Base-by-base conservation (phyloP, 1,139 yeast species). In the Scheffersomyces parashehatae region DNA sequence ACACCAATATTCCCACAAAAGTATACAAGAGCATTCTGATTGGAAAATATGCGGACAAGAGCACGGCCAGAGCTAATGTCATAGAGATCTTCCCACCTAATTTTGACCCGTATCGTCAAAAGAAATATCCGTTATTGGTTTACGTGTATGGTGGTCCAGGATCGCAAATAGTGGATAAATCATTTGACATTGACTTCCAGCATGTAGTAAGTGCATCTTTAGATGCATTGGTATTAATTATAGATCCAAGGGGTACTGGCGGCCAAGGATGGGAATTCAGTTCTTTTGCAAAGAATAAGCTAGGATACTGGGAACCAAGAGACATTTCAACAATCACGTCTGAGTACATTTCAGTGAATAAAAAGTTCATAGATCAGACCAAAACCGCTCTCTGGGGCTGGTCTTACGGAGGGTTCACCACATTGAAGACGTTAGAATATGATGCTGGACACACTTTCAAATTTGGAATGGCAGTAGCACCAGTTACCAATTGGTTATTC, bases 241-340 rank as follows among this genome's bases (percentile, higher is more conserved):
- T 93, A 31, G 99, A 93, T 55, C 99, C 99, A 6, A 75, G 99
- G 55, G 99, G 99, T 2, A 91, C 99, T 0, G 96, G 91, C 3
- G 90, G 87, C 29, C 82, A 83, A 64, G 96, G 96, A 5, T 88
- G 97, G 86, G 67, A 69, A 35, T 84, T 79, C 62, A 78, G 83
- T 55, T 67, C 88, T 0, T 83, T 76, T 66, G 95, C 93, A 0
- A 79, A 76, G 10, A 77, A 77, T 36, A 77, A 79, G 6, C 75
- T 95, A 38, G 99, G 99, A 2, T 76, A 78, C 51, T 87, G 88
- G 85, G 99, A 93, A 61, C 87, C 96, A 4, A 71, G 85, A 37
- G 99, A 93, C 63, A 78, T 93, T 31, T 78, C 82, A 3, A 73
- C 77, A 2, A 83, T 88, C 0, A 83, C 89, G 0, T 72, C 82